A percentile compares a stretch with the other conserved stretches of the same genome.
phyloP scores from a whole-genome alignment of 2,329 filamentous ascomycete genomes.

The Grosmannia penicillata region DNA sequence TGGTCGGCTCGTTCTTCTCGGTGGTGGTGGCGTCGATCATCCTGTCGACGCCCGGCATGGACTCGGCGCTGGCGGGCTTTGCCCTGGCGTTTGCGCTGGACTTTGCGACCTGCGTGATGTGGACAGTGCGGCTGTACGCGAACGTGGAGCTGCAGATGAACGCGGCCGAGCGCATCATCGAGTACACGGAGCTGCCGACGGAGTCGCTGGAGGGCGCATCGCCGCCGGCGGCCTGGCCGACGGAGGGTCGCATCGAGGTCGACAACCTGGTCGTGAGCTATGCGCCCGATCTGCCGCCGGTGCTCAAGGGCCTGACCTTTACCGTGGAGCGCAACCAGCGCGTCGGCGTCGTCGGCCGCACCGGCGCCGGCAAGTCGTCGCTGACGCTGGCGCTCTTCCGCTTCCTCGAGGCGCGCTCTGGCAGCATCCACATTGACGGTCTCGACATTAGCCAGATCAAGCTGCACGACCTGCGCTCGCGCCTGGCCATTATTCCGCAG shows the following conservation, averaged over 20 bases:
- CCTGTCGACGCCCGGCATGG: slow-evolving; percentile 43
- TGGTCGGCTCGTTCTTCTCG: slow-evolving; percentile 56
- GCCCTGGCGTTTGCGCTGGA: slow-evolving; percentile 60
- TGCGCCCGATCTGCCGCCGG: slow-evolving; percentile 53
- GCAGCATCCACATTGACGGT: slow-evolving; percentile 56
- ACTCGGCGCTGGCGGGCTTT: slow-evolving; percentile 60
- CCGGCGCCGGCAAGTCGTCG: slow-evolving; percentile 65
- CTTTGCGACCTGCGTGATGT: slow-evolving; percentile 49
- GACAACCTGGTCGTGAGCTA: slow-evolving; percentile 58
- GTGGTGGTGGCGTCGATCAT: slow-evolving; percentile 50
- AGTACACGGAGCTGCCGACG: slow-evolving; percentile 55
- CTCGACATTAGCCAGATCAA: slow-evolving; percentile 59
- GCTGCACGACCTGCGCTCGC: slow-evolving; percentile 54
- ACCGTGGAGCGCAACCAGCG: slow-evolving; percentile 50
- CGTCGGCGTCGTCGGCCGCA: slow-evolving; percentile 64
- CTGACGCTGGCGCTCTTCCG: slow-evolving; percentile 64
- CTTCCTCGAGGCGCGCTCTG: slow-evolving; percentile 55
- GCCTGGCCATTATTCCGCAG: slow-evolving; percentile 65
- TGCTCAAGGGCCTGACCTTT: slow-evolving; percentile 57
- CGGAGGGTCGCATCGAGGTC: slow-evolving; percentile 59
- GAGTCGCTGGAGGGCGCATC: slow-evolving; percentile 47
- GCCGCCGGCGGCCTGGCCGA: slow-evolving; percentile 61
- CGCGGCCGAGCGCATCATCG: slow-evolving; percentile 58
- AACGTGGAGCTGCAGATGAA: slow-evolving; percentile 69
- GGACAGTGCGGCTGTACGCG: slow-evolving; percentile 52